Conservation (phyloP, 2,329 filamentous ascomycete species). For the Hymenoscyphus repandus region DNA sequence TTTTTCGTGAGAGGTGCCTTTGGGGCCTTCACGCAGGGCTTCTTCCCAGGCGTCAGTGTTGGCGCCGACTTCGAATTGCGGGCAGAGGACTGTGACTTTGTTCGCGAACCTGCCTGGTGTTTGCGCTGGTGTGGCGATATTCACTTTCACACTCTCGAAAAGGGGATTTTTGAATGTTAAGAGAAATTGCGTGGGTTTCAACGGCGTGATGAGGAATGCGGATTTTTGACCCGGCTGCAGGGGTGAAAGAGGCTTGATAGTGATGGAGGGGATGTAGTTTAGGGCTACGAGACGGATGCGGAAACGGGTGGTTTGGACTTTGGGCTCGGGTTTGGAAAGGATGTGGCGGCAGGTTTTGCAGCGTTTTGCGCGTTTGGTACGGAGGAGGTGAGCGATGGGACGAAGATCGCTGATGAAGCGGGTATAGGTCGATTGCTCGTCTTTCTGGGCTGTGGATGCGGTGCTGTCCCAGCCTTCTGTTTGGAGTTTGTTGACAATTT, state of each 20-base stretch:
- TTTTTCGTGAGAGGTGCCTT: slow-evolving; percentile 38
- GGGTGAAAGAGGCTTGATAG: slow-evolving; percentile 57
- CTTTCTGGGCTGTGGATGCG: slow-evolving; percentile 48
- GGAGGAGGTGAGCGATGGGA: slow-evolving; percentile 75
- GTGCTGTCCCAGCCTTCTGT: slow-evolving; percentile 60
- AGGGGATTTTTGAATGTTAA: slow-evolving; percentile 91
- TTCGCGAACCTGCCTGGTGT: slow-evolving; percentile 74
- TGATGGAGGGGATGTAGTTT: slow-evolving; percentile 80
- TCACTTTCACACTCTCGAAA: slow-evolving; percentile 85
- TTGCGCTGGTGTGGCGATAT: slow-evolving; percentile 73
- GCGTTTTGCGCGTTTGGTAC: slow-evolving; percentile 89
- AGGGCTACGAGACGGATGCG: slow-evolving; percentile 86
- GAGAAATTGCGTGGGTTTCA: slow-evolving; percentile 68
- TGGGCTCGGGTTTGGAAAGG: slow-evolving; percentile 87
- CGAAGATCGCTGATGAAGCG: slow-evolving; percentile 69
- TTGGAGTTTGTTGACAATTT: slow-evolving; percentile 50
- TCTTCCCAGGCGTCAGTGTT: slow-evolving; percentile 96
- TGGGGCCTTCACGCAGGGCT: slow-evolving; percentile 50
- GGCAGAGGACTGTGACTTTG: slow-evolving; percentile 86
- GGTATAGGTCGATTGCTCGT: slow-evolving; percentile 39
- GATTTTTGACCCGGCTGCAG: slow-evolving; percentile 20
- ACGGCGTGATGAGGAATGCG: slow-evolving; percentile 28
- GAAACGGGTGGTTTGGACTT: slow-evolving; percentile 83
- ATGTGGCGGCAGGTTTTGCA: slow-evolving; percentile 92
- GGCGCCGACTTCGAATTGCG: slow-evolving; percentile 88